Base-by-base conservation (phyloP, 768 basidiomycete species). In the Suillus tomentosus region DNA sequence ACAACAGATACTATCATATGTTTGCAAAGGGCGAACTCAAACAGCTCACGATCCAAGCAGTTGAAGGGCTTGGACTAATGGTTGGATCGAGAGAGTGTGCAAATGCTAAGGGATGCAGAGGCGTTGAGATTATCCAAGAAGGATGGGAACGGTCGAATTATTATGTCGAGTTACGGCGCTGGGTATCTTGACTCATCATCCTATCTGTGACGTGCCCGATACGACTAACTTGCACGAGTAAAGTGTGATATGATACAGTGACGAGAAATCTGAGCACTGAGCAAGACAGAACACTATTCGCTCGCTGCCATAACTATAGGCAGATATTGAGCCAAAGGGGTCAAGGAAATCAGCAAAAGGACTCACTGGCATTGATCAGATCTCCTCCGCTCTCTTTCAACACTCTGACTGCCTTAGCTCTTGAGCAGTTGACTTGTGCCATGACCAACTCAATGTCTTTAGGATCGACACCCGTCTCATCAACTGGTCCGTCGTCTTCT, bases 401-500 rank as follows among this genome's bases (percentile, higher is more conserved):
- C 67, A 87, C 95, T 64, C 88, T 86, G 50, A 95, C 91, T 45
- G 96, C 97, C 77, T 96, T 97, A 48, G 92, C 93, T 67, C 95
- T 88, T 57, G 93, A 87, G 79, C 94, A 96, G 73, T 85, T 88
- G 67, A 95, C 94, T 81, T 95, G 86, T 40, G 82, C 81, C 84
- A 98, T 94, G 61, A 99, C 93, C 62, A 97, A 86, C 65, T 96
- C 95, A 68, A 97, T 94, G 75, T 99, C 97, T 77, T 95, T 95
- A 55, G 92, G 85, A 69, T 97, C 95, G 66, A 98, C 84, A 47
- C 91, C 94, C 27, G 88, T 90, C 81, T 95, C 94, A 71, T 95
- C 93, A 22, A 92, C 81, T 54, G 87, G 85, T 11, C 84, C 94
- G 66, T 92, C 92, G 64, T 94, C 94, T 48, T 92, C 92, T 17